A percentile compares a stretch with the other conserved stretches of the same genome.
phyloP scores from a whole-genome alignment of 306 rosid genomes.

The Quercus glauca region DNA sequence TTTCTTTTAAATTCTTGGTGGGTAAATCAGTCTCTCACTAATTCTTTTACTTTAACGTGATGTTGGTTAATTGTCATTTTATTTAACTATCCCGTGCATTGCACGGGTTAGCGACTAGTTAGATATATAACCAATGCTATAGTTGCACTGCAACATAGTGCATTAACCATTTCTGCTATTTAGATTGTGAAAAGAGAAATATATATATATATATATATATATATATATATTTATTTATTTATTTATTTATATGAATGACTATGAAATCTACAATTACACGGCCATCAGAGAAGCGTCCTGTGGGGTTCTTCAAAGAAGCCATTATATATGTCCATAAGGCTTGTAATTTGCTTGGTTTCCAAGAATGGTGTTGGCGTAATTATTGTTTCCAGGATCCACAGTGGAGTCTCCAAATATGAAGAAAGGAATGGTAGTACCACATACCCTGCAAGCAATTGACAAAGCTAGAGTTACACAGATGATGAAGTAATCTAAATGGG shows the following conservation, averaged over 20 bases:
- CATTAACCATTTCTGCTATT: too few species aligned
- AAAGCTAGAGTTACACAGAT: conserved; percentile 13
- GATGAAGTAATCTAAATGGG: conserved; percentile 11
- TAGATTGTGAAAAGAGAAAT: background rate
- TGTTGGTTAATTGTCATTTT: too few species aligned
- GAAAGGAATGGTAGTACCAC: conserved; percentile 20
- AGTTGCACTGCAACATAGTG: too few species aligned
- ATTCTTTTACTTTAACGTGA: too few species aligned
- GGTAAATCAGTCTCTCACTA: too few species aligned
- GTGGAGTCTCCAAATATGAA: conserved; percentile 70
- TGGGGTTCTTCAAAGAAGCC: conserved; percentile 43
- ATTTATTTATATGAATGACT: conserved; percentile 27
- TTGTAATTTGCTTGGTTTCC: conserved; percentile 51
- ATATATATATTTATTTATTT: too few species aligned
- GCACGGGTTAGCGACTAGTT: too few species aligned
- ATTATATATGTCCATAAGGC: conserved; percentile 64
- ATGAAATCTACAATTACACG: conserved; percentile 64
- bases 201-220: background rate
- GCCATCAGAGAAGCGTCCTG: conserved; percentile 67
- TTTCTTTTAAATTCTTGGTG: too few species aligned
- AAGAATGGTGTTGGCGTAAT: conserved; percentile 46
- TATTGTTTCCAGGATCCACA: conserved; percentile 66
- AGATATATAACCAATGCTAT: background rate
- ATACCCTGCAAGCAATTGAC: conserved; percentile 23
- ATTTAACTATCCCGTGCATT: too few species aligned